A percentile compares a stretch with the other conserved stretches of the same genome.
Conservation (phyloP, 2,329 filamentous ascomycete genomes). For the Atkinsonella hypoxylon region DNA sequence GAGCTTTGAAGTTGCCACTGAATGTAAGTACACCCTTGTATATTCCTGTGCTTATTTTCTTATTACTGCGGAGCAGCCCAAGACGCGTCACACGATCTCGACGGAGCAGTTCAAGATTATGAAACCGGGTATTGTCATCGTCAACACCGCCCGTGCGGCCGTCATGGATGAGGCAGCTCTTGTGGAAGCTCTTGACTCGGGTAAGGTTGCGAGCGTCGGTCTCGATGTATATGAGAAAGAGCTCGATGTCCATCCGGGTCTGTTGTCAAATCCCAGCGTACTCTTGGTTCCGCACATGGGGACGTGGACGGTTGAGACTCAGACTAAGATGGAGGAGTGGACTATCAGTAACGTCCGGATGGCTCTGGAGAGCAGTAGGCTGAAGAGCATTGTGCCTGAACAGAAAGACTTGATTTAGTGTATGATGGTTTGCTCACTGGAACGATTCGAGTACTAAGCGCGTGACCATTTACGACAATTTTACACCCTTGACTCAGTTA, state of each 20-base stretch:
- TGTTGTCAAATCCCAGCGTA: conserved; percentile 58
- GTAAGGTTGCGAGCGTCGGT: conserved; percentile 58
- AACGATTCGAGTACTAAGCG: not conserved
- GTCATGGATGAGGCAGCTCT: conserved; percentile 74
- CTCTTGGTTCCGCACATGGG: conserved; percentile 78
- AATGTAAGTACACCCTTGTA: conserved; percentile 47
- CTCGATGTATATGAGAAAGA: conserved; percentile 79
- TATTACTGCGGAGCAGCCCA: conserved; percentile 21
- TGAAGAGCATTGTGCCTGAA: conserved; percentile 63
- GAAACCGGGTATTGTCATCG: conserved; percentile 65
- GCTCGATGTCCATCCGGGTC: conserved; percentile 60
- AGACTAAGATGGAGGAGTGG: conserved; percentile 62
- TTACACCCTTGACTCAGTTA: too few species aligned
- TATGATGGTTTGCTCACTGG: not conserved
- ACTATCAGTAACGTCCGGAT: conserved; percentile 56
- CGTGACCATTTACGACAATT: not conserved
- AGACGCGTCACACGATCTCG: conserved; percentile 67
- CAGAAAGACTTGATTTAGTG: conserved; percentile 32
- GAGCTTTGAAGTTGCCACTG: conserved; percentile 65
- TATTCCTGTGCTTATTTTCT: not conserved
- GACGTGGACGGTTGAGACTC: conserved; percentile 61
- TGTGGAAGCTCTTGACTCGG: conserved; percentile 57
- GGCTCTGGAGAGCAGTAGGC: conserved; percentile 47
- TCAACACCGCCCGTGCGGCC: conserved; percentile 75
- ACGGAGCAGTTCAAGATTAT: conserved; percentile 59